Percentiles rank a stretch among this genome's conserved stretches.
Evolutionary conservation across 2,329 filamentous ascomycete genomes (phyloP).

Genomic region (Colletotrichum melonis): DNA sequence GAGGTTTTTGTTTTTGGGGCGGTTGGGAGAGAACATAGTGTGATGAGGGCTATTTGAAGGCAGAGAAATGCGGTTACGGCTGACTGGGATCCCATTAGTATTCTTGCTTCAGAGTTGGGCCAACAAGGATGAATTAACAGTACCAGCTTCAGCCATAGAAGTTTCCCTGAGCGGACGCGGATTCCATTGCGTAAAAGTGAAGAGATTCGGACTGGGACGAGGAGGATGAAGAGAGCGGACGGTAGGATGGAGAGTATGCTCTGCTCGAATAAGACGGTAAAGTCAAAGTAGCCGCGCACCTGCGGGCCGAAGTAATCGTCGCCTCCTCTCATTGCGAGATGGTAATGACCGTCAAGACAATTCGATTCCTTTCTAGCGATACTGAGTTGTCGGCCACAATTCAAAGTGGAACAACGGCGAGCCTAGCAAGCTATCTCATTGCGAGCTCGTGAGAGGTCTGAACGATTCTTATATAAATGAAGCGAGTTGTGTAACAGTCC

Average conservation of each 20-base stretch:
- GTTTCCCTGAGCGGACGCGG: background rate
- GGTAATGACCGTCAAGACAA: background rate
- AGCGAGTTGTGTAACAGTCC: too few relatives aligned
- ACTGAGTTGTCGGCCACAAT: too few relatives aligned
- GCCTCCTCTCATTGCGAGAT: conserved; percentile 29
- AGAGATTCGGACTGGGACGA: conserved; percentile 37
- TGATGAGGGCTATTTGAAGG: conserved; percentile 41
- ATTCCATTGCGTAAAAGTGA: conserved; percentile 29
- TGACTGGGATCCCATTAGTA: conserved; percentile 32
- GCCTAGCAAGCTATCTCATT: background rate
- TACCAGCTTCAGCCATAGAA: conserved; percentile 42
- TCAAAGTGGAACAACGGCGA: background rate
- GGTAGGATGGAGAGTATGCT: conserved; percentile 44
- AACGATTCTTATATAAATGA: background rate
- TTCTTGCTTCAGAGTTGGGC: too few relatives aligned
- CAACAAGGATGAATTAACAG: too few relatives aligned
- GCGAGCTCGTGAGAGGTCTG: too few relatives aligned
- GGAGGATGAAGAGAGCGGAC: conserved; percentile 39
- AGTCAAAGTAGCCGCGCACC: conserved; percentile 42
- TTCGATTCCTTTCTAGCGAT: background rate
- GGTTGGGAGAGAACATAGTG: conserved; percentile 41
- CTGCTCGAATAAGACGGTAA: conserved; percentile 46
- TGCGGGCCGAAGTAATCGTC: conserved; percentile 41
- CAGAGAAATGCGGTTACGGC: conserved; percentile 23
- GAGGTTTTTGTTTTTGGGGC: conserved; percentile 41